Conservation (phyloP, 2,329 filamentous ascomycete genomes). For the Calonectria pseudoturangicola region DNA sequence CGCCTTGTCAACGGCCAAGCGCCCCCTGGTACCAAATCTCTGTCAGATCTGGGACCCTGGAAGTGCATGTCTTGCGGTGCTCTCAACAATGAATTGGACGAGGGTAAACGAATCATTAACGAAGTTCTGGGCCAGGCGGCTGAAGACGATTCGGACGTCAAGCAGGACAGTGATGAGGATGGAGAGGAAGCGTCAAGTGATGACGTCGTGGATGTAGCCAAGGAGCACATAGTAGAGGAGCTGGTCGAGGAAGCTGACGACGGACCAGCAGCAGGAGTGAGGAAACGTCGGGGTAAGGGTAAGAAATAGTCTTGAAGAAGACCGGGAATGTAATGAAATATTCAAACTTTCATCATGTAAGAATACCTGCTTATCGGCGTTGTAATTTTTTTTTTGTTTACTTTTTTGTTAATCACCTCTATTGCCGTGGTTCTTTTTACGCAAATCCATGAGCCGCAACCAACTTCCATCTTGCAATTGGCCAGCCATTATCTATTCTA, state of each 20-base stretch:
- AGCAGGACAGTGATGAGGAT: constrained; percentile 40
- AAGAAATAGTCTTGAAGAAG: constrained; percentile 48
- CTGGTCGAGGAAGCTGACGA: constrained; percentile 44
- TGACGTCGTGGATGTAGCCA: constrained; percentile 44
- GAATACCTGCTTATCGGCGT: constrained; percentile 18
- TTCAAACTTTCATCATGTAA: constrained; percentile 14
- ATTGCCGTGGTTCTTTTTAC: not conserved
- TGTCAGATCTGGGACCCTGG: constrained; percentile 91
- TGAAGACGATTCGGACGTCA: constrained; percentile 40
- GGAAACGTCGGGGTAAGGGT: constrained; percentile 52
- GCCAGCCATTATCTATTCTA: not conserved
- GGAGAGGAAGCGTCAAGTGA: constrained; percentile 28
- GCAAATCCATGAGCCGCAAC: not conserved
- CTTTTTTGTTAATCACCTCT: not conserved
- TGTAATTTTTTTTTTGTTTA: constrained; percentile 17
- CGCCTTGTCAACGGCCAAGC: constrained; percentile 96
- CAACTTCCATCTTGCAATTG: not conserved
- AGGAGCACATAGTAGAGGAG: constrained; percentile 38
- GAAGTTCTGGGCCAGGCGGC: constrained; percentile 70
- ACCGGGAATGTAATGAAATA: constrained; percentile 17
- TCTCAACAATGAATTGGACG: constrained; percentile 88
- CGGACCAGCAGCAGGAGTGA: constrained; percentile 49
- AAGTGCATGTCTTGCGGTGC: constrained; percentile 89
- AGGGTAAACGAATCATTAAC: constrained; percentile 82
- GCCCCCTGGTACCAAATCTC: constrained; percentile 85